Evolutionary conservation across 2,329 filamentous ascomycete species (phyloP), one percentile per base, ranked within the genome.

Genomic region (Chaetomium sp.): DNA sequence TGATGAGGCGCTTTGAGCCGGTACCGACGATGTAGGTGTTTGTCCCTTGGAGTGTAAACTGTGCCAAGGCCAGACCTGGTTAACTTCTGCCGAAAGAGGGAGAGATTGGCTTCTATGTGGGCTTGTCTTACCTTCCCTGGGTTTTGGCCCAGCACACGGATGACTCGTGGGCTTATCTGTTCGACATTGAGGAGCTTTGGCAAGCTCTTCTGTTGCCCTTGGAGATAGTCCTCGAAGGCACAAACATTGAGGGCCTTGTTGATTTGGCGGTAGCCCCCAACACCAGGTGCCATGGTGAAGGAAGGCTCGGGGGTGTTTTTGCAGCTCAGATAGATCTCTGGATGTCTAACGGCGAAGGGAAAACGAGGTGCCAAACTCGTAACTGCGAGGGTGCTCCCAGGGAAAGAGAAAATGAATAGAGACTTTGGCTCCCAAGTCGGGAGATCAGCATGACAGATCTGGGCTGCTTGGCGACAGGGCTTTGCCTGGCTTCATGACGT

Each of bases 1-100:
- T 85, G 13, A 93, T 80, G 58, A 93, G 77, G 1, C 90, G 83
- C 12, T 78, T 74, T 1, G 77, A 70, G 3, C 90, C 90, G 5
- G 82, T 84, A 33, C 90, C 90, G 63, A 93, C 74, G 45, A 93
- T 82, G 74, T 93, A 93, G 21, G 90, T 93, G 74, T 93, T 93
- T 66, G 90, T 92, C 62, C 89, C 83, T 80, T 82, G 78, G n/a
- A 80, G 71, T 21, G 79, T 76, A 65, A 80, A 80, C 83, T 92
- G 38, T 2, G 12, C 13, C 29, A 31, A 31, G n/a, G 7, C 31
- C 2, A 33, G 4, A 33, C 31, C 31, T 6, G 9, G 31, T 33
- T 12, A 33, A 12, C 31, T 13, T 10, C 2, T 6, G 2, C 10
- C 8, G 10, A 33, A 33, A 12, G 12, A 35, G 12, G 4, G 9